Base-by-base conservation (phyloP, 148 eudicot species). In the Vaccinium corymbosum region DNA sequence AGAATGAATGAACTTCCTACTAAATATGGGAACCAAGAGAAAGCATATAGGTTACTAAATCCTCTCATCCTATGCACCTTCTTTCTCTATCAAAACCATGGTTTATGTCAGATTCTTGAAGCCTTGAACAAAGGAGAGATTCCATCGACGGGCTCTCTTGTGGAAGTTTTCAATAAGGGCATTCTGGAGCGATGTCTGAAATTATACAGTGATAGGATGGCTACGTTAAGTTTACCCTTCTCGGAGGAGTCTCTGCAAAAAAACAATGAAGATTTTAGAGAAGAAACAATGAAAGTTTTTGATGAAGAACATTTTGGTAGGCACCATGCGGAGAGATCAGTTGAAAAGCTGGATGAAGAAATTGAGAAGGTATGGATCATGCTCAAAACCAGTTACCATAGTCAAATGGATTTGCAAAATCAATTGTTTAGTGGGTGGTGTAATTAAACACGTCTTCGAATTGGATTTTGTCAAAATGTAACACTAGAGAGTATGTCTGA, bases 51-150 rank as follows among this genome's bases (percentile, higher is more conserved):
- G 66, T 61, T 7, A 20, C 25, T 61, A 8, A 61, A 61, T 61
- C 25, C n/a, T 61, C 27, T 61, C 66, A 57, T 57, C 64, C 10
- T 57, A 17, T 57, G 64, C 64, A 57, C 64, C 6, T 42, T 57
- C 9, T 57, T 57, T 61, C 25, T 8, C 66, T 61, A 20, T 61
- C 66, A 20, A 20, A 61, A 61, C 66, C 66, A 7, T 61, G 66
- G 25, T 61, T 19, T 61, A 22, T 61, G 84, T 84, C 90, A 97
- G 99, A 97, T 97, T 78, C 93, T 97, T 85, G 99, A 95, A 85
- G 99, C 99, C 86, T 88, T 97, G 88, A 97, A 97, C 84, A 94
- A 97, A 90, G 99, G 99, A 84, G 99, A 97, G 87, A 97, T 97
- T 80, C 99, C 99, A 57, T 91, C 99, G 17, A 93, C 99, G 20